Evolutionary conservation across 2,329 filamentous ascomycete species (phyloP).

Genomic region (Hymenotorrendiella dingleyae): DNA sequence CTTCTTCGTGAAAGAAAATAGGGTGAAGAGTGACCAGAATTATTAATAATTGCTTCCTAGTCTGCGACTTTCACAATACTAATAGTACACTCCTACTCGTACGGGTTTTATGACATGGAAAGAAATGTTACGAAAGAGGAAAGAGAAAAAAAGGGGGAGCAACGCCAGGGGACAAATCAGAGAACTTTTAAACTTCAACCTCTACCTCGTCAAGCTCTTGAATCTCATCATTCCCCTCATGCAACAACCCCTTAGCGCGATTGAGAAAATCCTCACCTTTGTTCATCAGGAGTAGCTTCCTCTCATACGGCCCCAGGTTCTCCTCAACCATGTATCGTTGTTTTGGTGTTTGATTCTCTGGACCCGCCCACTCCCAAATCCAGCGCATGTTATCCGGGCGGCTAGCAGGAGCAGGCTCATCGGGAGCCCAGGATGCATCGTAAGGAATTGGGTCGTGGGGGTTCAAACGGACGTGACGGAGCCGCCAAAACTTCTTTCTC

Average conservation of each 20-base stretch:
- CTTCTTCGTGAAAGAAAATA: background rate
- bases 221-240: background rate
- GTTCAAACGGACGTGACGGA: slow-evolving; percentile 19
- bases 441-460: slow-evolving; percentile 33
- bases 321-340: slow-evolving; percentile 45
- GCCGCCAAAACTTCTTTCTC: slow-evolving; percentile 21
- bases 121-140: too few species aligned
- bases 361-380: slow-evolving; percentile 49
- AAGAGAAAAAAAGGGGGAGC: background rate
- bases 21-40: background rate
- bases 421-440: slow-evolving; percentile 22
- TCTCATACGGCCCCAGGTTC: slow-evolving; percentile 47
- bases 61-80: too few species aligned
- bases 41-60: background rate
- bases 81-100: background rate
- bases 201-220: background rate
- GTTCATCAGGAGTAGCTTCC: slow-evolving; percentile 39
- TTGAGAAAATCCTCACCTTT: slow-evolving; percentile 20
- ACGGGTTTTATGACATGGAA: background rate
- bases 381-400: slow-evolving; percentile 38
- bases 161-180: background rate
- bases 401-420: slow-evolving; percentile 19
- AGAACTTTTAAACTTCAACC: background rate
- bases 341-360: slow-evolving; percentile 36
- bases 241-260: background rate